These are phyloP conservation scores for Scorias spongiosa DNA, from an alignment of 2,329 filamentous ascomycete species.

Conservation along the genomic window DNA sequence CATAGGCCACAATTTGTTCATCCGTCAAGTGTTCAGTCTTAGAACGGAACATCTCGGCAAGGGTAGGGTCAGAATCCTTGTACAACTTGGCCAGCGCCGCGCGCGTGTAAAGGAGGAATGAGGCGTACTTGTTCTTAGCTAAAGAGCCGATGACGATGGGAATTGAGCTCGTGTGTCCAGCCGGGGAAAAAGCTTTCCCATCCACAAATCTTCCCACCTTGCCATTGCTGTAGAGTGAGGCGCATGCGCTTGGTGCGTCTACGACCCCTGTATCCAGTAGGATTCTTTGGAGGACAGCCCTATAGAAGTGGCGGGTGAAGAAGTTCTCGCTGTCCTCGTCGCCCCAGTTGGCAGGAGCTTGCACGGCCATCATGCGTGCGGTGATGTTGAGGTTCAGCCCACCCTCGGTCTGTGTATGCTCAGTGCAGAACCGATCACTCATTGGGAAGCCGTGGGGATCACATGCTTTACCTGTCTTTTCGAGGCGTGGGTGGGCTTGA, in stretches of 20 bases:
- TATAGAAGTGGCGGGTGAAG: conserved; percentile 86
- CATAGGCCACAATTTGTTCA: conserved; percentile 59
- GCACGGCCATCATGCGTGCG: conserved; percentile 93
- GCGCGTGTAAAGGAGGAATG: conserved; percentile 61
- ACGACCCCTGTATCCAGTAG: conserved; percentile 75
- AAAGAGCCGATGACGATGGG: conserved; percentile 80
- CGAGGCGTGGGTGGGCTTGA: conserved; percentile 49
- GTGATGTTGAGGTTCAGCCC: conserved; percentile 87
- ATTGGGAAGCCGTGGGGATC: conserved; percentile 93
- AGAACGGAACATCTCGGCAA: conserved; percentile 43
- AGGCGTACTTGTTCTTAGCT: conserved; percentile 61
- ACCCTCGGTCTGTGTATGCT: conserved; percentile 3
- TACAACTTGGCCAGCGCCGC: conserved; percentile 63
- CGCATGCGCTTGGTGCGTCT: conserved; percentile 31
- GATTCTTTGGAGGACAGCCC: conserved; percentile 79
- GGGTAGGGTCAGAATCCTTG: conserved; percentile 38
- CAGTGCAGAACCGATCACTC: conserved; percentile 51
- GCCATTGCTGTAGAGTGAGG: conserved; percentile 11
- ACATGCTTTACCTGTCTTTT: conserved; percentile 51
- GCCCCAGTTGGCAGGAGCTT: conserved; percentile 89
- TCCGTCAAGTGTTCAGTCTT: conserved; percentile 58
- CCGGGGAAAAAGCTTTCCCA: conserved; percentile 12
- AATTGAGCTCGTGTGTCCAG: conserved; percentile 31
- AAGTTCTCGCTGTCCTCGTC: conserved; percentile 65
- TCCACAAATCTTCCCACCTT: conserved; percentile 23